These are phyloP conservation scores for Sphenostylis stenocarpa DNA, from an alignment of 306 rosid species.

Conservation along the genomic window DNA sequence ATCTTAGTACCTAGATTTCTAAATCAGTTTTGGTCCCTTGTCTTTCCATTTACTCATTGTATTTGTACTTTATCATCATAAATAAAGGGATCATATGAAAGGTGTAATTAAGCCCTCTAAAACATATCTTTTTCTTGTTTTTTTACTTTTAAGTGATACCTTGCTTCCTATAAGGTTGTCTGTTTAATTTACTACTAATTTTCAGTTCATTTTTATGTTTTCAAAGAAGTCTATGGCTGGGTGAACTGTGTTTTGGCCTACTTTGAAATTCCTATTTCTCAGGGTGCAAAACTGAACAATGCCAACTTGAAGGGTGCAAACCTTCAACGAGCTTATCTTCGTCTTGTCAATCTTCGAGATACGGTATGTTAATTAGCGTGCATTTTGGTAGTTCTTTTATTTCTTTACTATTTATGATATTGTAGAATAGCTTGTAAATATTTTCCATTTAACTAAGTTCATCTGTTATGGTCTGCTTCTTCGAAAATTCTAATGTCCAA, in stretches of 20 bases:
- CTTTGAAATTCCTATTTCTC: conserved; percentile 31
- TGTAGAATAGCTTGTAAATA: background rate
- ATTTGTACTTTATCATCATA: too few species aligned
- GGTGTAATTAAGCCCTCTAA: too few species aligned
- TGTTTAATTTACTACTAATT: background rate
- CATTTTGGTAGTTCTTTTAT: background rate
- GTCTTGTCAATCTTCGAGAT: conserved; percentile 74
- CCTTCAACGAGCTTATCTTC: conserved; percentile 89
- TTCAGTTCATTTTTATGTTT: background rate
- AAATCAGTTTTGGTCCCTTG: too few species aligned
- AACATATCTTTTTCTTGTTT: too few species aligned
- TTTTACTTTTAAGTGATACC: too few species aligned
- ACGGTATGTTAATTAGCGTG: conserved; percentile 54
- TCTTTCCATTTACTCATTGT: too few species aligned
- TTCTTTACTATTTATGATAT: conserved; percentile 12
- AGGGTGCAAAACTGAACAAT: conserved; percentile 86
- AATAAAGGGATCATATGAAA: too few species aligned
- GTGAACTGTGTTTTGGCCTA: background rate
- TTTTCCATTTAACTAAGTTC: conserved; percentile 14
- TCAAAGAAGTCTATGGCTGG: background rate
- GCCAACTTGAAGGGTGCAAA: conserved; percentile 85
- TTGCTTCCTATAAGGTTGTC: background rate
- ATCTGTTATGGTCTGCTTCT: background rate
- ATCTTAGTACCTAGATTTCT: too few species aligned
- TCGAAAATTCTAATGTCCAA: background rate